Conservation (phyloP, 345 rosid species). For the Zanthoxylum bungeanum region DNA sequence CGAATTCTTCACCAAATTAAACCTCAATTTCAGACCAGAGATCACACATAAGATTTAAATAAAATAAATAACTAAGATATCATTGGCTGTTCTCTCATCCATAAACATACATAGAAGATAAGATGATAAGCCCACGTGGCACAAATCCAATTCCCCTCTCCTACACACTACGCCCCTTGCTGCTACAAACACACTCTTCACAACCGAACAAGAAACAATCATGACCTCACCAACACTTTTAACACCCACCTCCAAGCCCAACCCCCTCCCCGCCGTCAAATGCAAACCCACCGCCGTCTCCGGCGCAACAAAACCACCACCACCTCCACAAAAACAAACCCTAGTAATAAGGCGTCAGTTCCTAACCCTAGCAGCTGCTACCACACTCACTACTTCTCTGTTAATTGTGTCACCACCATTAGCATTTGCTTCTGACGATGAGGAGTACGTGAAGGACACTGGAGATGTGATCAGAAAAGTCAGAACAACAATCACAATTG, state of each 20-base stretch:
- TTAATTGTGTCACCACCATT: conserved; percentile 26
- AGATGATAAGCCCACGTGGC: conserved; percentile 96
- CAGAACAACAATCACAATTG: conserved; percentile 65
- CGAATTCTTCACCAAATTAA: too few relatives aligned
- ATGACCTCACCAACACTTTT: conserved; percentile 78
- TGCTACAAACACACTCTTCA: conserved; percentile 4
- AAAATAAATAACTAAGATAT: too few relatives aligned
- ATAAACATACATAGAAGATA: conserved; percentile 44
- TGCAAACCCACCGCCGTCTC: conserved; percentile 23
- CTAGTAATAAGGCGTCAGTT: conserved; percentile 75
- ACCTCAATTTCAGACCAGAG: too few relatives aligned
- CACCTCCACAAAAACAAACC: conserved; percentile 10
- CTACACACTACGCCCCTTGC: too few relatives aligned
- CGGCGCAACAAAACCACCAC: conserved; percentile 2
- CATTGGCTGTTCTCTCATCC: conserved; percentile 33
- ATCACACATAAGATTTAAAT: too few relatives aligned
- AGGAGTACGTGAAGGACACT: conserved; percentile 83
- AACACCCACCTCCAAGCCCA: conserved; percentile 49
- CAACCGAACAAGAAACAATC: conserved; percentile 7
- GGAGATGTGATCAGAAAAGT: conserved; percentile 70
- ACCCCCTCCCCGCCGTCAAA: conserved; percentile 27
- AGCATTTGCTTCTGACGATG: conserved; percentile 53
- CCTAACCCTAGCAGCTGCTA: conserved; percentile 35
- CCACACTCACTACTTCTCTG: conserved; percentile 21
- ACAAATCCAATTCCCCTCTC: conserved; percentile 21